Evolutionary conservation across 1,284 basidiomycete species (phyloP), one percentile per base, ranked within the genome.

Genomic region (Trametes hirsuta): DNA sequence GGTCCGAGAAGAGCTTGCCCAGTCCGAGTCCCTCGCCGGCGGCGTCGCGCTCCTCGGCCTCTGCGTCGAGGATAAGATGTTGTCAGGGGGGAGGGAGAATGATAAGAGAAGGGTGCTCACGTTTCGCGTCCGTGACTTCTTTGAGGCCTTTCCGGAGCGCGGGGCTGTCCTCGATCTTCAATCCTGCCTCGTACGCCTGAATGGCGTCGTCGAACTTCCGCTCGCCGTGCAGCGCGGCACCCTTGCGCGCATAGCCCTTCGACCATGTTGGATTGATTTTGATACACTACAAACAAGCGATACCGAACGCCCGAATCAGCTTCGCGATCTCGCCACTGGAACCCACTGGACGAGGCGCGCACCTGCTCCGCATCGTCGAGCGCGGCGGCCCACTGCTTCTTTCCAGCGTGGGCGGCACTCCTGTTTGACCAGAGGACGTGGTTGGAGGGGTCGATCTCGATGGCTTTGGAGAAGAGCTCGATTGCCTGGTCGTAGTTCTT

Each of bases 361-460:
- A 94, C 94, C 87, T 94, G 84, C 70, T 97, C 93, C 10, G 96
- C 96, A 77, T 98, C 96, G 57, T 87, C 83, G 56, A 98, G 82
- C 15, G 96, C 96, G 10, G 82, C 84, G 47, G 76, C 72, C 81
- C 88, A 98, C 55, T 91, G 78, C 68, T 84, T 90, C 79, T 94
- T 90, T 18, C 94, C 94, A 15, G 90, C 85, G 72, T 94, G 87
- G 34, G 93, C 92, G 15, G 95, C 96, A 67, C 93, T 95, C 58
- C 96, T 85, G 75, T 98, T 98, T 6, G 95, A 97, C 78, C 86
- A 98, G 21, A 98, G 82, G 54, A 98, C 95, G 73, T 94, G 91
- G 72, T 95, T 94, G 45, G 79, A 79, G 2, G 90, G 80, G 77
- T 98, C 94, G 69, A 96, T 73, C 45, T 84, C 87, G 73, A 98